These are phyloP conservation scores for Fusarium liriodendri DNA, from an alignment of 2,329 filamentous ascomycete genomes.

Conservation along the genomic window DNA sequence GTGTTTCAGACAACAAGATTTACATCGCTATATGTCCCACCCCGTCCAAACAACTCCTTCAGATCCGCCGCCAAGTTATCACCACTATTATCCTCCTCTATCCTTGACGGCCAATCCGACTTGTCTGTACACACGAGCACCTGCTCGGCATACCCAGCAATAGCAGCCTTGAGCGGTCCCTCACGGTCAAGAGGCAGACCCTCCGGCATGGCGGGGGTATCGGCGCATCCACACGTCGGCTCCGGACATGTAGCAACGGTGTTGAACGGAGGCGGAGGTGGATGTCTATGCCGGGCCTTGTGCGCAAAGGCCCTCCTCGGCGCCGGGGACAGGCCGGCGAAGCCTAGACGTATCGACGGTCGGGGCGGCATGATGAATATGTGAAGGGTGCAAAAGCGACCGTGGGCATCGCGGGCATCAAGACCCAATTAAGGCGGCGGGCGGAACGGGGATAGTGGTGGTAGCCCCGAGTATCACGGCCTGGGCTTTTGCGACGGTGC, in stretches of 20 bases:
- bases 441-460: neutral
- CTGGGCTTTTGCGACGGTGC: constrained; percentile 22
- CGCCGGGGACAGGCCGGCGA: constrained; percentile 12
- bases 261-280: constrained; percentile 51
- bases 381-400: neutral
- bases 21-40: constrained; percentile 75
- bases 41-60: constrained; percentile 75
- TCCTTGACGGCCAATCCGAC: constrained; percentile 83
- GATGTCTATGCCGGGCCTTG: constrained; percentile 25
- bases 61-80: constrained; percentile 77
- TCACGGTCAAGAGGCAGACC: constrained; percentile 80
- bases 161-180: constrained; percentile 78
- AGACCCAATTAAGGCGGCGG: neutral
- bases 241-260: constrained; percentile 73
- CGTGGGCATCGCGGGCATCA: neutral
- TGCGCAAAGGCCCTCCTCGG: constrained; percentile 29
- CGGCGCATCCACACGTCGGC: constrained; percentile 80
- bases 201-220: constrained; percentile 70
- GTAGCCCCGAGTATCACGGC: constrained; percentile 25
- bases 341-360: constrained; percentile 27
- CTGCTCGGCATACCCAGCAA: constrained; percentile 83
- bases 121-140: constrained; percentile 85
- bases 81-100: constrained; percentile 81
- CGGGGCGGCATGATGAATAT: constrained; percentile 27
- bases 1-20: constrained; percentile 36